These are phyloP conservation scores for Suillus americanus DNA, from an alignment of 768 basidiomycete genomes.

Conservation along the genomic window DNA sequence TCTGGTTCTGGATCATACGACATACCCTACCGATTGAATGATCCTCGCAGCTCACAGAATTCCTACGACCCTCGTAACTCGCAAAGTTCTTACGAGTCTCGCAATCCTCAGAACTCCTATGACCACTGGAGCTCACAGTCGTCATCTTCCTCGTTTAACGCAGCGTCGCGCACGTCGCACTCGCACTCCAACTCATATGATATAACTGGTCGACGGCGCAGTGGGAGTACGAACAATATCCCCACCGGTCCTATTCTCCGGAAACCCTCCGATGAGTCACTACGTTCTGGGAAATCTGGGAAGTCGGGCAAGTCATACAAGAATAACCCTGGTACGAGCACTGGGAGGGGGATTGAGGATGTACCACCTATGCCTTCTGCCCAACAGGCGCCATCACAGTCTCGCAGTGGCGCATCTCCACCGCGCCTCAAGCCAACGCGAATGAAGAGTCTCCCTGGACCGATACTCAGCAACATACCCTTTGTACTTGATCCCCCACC, in stretches of 20 bases:
- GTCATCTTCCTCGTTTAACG: not conserved
- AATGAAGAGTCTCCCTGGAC: slow-evolving; percentile 53
- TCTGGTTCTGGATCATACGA: slow-evolving; percentile 16
- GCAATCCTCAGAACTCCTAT: not conserved
- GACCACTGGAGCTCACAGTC: not conserved
- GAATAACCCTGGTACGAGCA: slow-evolving; percentile 13
- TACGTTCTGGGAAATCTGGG: slow-evolving; percentile 40
- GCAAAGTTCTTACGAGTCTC: not conserved
- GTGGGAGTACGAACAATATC: slow-evolving; percentile 24
- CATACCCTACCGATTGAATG: not conserved
- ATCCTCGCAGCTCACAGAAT: not conserved
- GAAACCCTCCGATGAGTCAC: slow-evolving; percentile 39
- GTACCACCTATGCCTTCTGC: slow-evolving; percentile 31
- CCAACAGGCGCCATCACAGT: slow-evolving; percentile 1
- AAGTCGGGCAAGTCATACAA: slow-evolving; percentile 33
- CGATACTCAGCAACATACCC: slow-evolving; percentile 19
- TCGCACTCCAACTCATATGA: not conserved
- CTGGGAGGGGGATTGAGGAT: slow-evolving; percentile 17
- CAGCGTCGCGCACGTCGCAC: not conserved
- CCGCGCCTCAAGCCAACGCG: slow-evolving; percentile 29
- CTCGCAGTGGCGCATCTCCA: not conserved
- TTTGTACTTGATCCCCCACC: slow-evolving; percentile 26
- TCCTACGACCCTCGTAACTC: not conserved
- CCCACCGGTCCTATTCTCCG: slow-evolving; percentile 22
- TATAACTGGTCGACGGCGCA: slow-evolving; percentile 23